Evolutionary conservation across 495 filamentous ascomycete genomes (phyloP).

Genomic region (Penicillium lagena): DNA sequence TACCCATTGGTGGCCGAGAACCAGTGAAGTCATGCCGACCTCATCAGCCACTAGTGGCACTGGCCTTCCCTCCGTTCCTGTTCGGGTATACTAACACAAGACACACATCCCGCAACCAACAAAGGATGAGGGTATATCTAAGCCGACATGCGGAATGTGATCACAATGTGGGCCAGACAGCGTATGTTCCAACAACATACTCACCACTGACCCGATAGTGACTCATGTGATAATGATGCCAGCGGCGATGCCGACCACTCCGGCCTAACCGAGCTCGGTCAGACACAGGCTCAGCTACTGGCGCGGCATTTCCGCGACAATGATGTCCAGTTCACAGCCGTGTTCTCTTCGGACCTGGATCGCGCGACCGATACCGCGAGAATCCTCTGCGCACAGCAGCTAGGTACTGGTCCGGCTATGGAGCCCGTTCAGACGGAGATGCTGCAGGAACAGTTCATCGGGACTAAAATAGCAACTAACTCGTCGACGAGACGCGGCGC

Average conservation of each 20-base stretch:
- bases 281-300: constrained; percentile 62
- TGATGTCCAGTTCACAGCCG: constrained; percentile 43
- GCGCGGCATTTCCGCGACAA: constrained; percentile 26
- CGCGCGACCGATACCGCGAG: constrained; percentile 65
- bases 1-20: not conserved
- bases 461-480: not conserved
- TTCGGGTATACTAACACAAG: not conserved
- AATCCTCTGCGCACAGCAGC: constrained; percentile 51
- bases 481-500: too few relatives aligned
- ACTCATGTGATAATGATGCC: constrained; percentile 4
- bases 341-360: constrained; percentile 72
- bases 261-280: constrained; percentile 67
- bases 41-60: not conserved
- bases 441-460: constrained; percentile 17
- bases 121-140: constrained; percentile 58
- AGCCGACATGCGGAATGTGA: constrained; percentile 83
- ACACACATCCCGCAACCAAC: constrained; percentile 10
- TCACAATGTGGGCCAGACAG: constrained; percentile 71
- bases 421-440: constrained; percentile 6
- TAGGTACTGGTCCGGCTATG: constrained; percentile 1
- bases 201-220: not conserved
- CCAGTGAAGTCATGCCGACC: not conserved
- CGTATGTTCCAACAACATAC: constrained; percentile 42
- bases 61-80: not conserved
- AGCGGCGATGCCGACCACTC: constrained; percentile 73